A percentile compares a stretch with the other conserved stretches of the same genome.
Evolutionary conservation across 139 green algal genomes (phyloP).

Genomic region (Microglena sp.): DNA sequence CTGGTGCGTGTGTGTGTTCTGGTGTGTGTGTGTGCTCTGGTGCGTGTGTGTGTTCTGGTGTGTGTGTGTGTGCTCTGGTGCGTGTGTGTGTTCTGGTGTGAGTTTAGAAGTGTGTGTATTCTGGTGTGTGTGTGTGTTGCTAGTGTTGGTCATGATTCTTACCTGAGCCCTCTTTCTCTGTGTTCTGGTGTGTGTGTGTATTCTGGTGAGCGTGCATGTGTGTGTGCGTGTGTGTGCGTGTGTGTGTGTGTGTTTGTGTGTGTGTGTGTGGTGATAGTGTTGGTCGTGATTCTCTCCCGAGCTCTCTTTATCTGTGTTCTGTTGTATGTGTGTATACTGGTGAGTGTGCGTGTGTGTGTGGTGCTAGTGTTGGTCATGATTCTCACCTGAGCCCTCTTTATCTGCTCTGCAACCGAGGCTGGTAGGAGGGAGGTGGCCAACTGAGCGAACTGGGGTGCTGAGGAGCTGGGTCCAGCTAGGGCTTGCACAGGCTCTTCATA

Average conservation of each 20-base stretch:
- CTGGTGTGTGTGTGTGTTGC: not conserved
- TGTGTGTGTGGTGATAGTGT: not conserved
- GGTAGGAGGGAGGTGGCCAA: too few species aligned
- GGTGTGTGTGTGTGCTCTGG: not conserved
- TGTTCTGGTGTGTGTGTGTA: too few species aligned
- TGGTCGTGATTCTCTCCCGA: not conserved
- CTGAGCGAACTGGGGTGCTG: too few species aligned
- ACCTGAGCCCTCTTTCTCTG: too few species aligned
- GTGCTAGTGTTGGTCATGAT: too few species aligned
- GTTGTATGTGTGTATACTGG: not conserved
- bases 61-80: slow-evolving; percentile 1
- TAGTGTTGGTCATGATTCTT: slow-evolving; percentile 7
- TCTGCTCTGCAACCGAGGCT: too few species aligned
- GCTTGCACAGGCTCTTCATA: too few species aligned
- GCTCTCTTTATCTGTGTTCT: not conserved
- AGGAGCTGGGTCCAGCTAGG: too few species aligned
- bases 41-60: not conserved
- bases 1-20: not conserved
- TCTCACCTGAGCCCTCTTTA: too few species aligned
- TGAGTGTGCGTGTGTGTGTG: not conserved
- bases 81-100: too few species aligned
- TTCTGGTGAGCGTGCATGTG: slow-evolving; percentile 1
- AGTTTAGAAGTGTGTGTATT: too few species aligned
- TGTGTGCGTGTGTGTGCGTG: not conserved
- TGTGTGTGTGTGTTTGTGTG: not conserved